Evolutionary conservation across 192 early-diverging fungal genomes (phyloP), one percentile per base, ranked within the genome.

Genomic region (Chytriomyces sp.): DNA sequence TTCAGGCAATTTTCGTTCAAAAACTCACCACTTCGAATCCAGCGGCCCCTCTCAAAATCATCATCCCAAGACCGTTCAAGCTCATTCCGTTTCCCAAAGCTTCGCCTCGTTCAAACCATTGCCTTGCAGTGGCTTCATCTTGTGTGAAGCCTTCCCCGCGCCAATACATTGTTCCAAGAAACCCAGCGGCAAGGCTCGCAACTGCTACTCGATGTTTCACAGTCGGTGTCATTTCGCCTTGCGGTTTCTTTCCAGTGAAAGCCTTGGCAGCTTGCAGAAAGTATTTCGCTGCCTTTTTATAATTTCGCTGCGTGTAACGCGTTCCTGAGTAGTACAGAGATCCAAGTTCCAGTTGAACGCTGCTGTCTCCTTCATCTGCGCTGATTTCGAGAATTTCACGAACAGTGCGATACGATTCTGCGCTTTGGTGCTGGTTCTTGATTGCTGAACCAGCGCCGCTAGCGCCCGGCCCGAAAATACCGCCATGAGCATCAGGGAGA

Each of bases 111-210:
- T 83, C 85, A 79, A 97, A 96, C 94, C 94, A 99, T 50, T 82
- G 53, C 5, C 89, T 64, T 5, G 97, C 97, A 23, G 81, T 87
- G 6, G 64, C 64, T 6, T 89, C 84, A 78, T 93, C 83, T 26
- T 76, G 77, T 18, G 79, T 78, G 45, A 91, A 90, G 35, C 95
- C 95, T 76, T 98, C 96, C 35, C 96, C 97, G 45, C 97, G 89
- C 91, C 89, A 89, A 75, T 93, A 91, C 96, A 99, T 97, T 35
- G 85, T 76, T 0, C 96, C 97, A 23, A 95, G 71, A 79, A 91
- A 89, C 6, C 92, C 92, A 9, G 94, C 92, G 0, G 95, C 92
- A 69, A 92, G 77, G 6, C 91, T 91, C 13, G 91, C 92, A 11
- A 64, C 44, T 24, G 47, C 44, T 9, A 77, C 57, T 13, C 20